These are phyloP conservation scores for Sclerotinia nivalis DNA, from an alignment of 2,329 filamentous ascomycete genomes.

Conservation along the genomic window DNA sequence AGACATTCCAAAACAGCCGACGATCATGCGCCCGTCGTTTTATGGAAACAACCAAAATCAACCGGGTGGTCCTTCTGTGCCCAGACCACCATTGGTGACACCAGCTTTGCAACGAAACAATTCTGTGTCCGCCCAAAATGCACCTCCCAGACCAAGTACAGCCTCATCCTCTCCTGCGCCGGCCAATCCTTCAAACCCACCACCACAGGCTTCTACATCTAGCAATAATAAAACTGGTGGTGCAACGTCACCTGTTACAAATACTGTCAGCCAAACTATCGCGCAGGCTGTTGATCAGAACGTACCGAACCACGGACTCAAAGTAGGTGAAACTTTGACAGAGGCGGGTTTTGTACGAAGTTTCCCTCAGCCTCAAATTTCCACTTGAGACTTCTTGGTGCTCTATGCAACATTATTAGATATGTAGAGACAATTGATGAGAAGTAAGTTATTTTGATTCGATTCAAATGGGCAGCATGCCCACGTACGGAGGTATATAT, in stretches of 20 bases:
- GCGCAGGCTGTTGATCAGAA: constrained; percentile 17
- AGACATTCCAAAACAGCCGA: constrained; percentile 31
- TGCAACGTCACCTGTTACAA: constrained; percentile 7
- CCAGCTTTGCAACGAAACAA: constrained; percentile 32
- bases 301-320: constrained; percentile 2
- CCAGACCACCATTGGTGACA: constrained; percentile 39
- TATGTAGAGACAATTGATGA: neutral
- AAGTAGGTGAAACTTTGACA: constrained; percentile 17
- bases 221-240: constrained; percentile 1
- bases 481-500: constrained; percentile 4
- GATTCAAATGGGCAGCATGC: neutral
- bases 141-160: constrained; percentile 28
- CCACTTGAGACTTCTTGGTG: neutral
- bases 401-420: neutral
- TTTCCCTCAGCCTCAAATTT: constrained; percentile 13
- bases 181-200: constrained; percentile 18
- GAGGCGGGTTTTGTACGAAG: constrained; percentile 18
- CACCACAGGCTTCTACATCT: constrained; percentile 20
- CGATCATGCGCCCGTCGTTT: constrained; percentile 38
- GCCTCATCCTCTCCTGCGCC: constrained; percentile 33
- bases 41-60: constrained; percentile 33
- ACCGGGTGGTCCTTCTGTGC: constrained; percentile 30
- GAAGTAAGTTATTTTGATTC: constrained; percentile 1
- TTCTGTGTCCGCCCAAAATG: constrained; percentile 32
- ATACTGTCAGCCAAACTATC: neutral